Evolutionary conservation across 352 stramenopile genomes (phyloP).

Genomic region (Synura sp.): DNA sequence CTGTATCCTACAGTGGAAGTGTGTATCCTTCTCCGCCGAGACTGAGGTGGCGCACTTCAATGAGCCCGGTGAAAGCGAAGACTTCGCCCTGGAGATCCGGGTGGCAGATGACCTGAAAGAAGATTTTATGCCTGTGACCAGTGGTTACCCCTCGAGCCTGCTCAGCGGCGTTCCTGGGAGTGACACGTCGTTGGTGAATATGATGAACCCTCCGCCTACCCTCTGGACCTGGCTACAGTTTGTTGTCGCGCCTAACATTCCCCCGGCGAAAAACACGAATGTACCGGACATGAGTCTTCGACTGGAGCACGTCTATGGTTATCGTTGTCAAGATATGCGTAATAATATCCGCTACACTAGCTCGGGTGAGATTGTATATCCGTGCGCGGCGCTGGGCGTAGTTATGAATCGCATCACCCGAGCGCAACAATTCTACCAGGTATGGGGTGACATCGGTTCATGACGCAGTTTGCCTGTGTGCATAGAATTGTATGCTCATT

Average conservation of each 20-base stretch:
- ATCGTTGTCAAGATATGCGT: neutral
- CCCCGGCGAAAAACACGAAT: neutral
- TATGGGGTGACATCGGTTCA: too few relatives aligned
- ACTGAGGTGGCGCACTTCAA: neutral
- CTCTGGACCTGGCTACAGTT: neutral
- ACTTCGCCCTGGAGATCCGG: neutral
- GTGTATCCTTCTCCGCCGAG: neutral
- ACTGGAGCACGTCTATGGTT: conserved; percentile 39
- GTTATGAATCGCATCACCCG: conserved; percentile 68
- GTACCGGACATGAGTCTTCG: neutral
- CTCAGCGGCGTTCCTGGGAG: too few relatives aligned
- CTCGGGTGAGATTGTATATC: conserved; percentile 20
- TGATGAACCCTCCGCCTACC: neutral
- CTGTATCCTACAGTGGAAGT: neutral
- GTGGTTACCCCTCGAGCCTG: too few relatives aligned
- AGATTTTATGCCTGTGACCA: conserved; percentile 20
- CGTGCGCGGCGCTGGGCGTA: conserved; percentile 46
- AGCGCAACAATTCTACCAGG: conserved; percentile 70
- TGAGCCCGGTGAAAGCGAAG: neutral
- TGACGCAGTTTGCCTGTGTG: too few relatives aligned
- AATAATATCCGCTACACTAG: conserved; percentile 29
- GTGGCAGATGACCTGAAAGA: neutral
- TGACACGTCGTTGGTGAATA: neutral
- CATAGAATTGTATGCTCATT: too few relatives aligned
- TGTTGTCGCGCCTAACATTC: neutral